A percentile compares a stretch with the other conserved stretches of the same genome.
Evolutionary conservation across 768 basidiomycete species (phyloP).

Genomic region (Pisolithus microcarpus): DNA sequence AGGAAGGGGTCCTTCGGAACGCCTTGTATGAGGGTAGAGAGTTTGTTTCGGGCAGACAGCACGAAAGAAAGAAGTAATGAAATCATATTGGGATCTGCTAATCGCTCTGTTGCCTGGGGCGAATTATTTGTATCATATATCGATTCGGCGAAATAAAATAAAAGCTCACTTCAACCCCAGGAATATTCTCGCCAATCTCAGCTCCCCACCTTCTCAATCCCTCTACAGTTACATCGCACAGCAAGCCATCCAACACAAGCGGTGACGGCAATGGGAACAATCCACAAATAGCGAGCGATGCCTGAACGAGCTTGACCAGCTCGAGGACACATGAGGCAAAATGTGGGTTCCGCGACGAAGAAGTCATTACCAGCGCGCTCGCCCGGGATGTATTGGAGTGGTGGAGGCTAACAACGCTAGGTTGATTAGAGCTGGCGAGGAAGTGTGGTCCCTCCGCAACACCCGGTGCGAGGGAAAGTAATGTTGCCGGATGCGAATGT

Average conservation of each 20-base stretch:
- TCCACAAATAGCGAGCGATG: constrained; percentile 64
- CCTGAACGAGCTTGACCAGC: constrained; percentile 69
- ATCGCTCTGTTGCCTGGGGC: constrained; percentile 57
- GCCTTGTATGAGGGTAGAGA: constrained; percentile 42
- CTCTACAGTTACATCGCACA: constrained; percentile 72
- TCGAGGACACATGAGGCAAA: constrained; percentile 69
- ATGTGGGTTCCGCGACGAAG: constrained; percentile 24
- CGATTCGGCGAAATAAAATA: not conserved
- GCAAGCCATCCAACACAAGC: constrained; percentile 49
- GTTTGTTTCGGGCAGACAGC: constrained; percentile 60
- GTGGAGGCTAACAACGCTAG: constrained; percentile 7
- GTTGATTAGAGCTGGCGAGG: constrained; percentile 17
- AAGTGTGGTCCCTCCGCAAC: constrained; percentile 19
- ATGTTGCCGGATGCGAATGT: constrained; percentile 21
- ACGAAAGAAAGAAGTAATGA: constrained; percentile 66
- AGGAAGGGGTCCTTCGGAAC: constrained; percentile 77
- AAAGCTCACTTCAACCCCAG: constrained; percentile 51
- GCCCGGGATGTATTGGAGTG: constrained; percentile 14
- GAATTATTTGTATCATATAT: not conserved
- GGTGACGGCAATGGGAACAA: constrained; percentile 37
- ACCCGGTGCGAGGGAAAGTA: constrained; percentile 19
- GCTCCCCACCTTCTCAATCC: constrained; percentile 63
- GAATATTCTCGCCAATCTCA: constrained; percentile 54
- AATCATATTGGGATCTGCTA: constrained; percentile 67
- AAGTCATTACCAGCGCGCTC: constrained; percentile 2